Conservation (phyloP, 2,329 filamentous ascomycete species). For the Fusarium anguioides region DNA sequence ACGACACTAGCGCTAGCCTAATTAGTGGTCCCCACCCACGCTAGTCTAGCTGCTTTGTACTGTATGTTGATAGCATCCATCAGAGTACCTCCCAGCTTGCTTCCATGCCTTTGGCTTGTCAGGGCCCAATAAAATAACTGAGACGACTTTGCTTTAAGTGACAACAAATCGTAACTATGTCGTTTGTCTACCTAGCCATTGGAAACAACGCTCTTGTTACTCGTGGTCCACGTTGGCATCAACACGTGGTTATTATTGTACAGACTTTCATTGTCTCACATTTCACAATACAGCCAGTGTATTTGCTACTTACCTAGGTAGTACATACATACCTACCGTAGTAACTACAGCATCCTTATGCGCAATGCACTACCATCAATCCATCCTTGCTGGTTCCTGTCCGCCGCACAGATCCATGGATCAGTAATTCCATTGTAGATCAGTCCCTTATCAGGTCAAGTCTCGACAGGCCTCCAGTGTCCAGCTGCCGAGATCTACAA, state of each 20-base stretch:
- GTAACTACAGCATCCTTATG: too few relatives aligned
- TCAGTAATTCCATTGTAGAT: constrained; percentile 32
- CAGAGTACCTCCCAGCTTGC: not conserved
- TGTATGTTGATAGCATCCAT: too few relatives aligned
- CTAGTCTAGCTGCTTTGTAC: not conserved
- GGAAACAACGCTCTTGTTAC: not conserved
- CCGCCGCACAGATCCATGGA: constrained; percentile 25
- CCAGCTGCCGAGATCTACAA: constrained; percentile 36
- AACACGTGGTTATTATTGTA: constrained; percentile 18
- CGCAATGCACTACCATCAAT: not conserved
- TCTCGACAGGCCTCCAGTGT: constrained; percentile 19
- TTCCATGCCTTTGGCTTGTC: not conserved
- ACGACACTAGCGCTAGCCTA: constrained; percentile 42
- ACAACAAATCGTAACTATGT: not conserved
- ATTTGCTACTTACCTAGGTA: too few relatives aligned
- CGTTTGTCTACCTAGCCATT: not conserved
- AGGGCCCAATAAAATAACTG: constrained; percentile 9
- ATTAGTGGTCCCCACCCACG: constrained; percentile 26
- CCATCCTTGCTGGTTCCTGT: constrained; percentile 14
- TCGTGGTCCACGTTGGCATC: not conserved
- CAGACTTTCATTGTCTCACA: constrained; percentile 5
- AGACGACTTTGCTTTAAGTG: not conserved
- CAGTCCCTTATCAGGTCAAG: constrained; percentile 24
- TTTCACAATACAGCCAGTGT: not conserved
- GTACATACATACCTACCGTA: too few relatives aligned